Evolutionary conservation across 2,329 filamentous ascomycete species (phyloP), one percentile per base, ranked within the genome.

Genomic region (Ophiocordyceps robertsii): DNA sequence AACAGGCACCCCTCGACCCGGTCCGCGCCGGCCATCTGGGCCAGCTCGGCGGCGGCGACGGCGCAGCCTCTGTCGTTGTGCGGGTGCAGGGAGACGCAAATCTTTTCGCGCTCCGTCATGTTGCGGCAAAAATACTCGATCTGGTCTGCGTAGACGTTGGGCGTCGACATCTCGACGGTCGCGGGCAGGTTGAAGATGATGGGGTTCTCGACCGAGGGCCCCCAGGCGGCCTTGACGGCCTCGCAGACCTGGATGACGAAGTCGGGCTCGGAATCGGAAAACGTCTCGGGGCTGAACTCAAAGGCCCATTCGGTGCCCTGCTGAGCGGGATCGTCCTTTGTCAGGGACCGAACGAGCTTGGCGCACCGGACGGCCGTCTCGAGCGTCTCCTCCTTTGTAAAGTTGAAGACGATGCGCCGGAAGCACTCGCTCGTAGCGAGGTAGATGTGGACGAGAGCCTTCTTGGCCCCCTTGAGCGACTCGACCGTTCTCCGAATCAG

Each of bases 181-280:
- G 92, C 90, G 1, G 92, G 90, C 41, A 98, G 73, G 67, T 96
- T 96, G 73, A 98, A 92, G 59, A 98, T 94, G 62, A 98, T 86
- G 39, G 82, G 85, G 53, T 79, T 81, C 61, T 86, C 77, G 33
- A 70, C 77, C 0, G 76, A 78, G 1, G 92, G 90, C 48, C 73
- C 88, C 92, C 92, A 98, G 1, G 89, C 92, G 6, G 72, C 82
- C 73, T 95, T 95, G 55, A 96, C 90, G 30, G 90, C 90, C 58
- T 94, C 80, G 62, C 92, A 96, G 36, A 96, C 74, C 58, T 81
- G 66, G 30, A 96, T 66, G 14, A 78, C 85, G 56, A 84, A 96
- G 35, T 93, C 88, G 12, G 86, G 81, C 44, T 80, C 75, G 2
- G 87, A 86, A 63, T 96, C 90, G 6, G 89, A 95, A 67, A 96